Evolutionary conservation across 768 basidiomycete species (phyloP).

Genomic region (Psilocybe tampanensis): DNA sequence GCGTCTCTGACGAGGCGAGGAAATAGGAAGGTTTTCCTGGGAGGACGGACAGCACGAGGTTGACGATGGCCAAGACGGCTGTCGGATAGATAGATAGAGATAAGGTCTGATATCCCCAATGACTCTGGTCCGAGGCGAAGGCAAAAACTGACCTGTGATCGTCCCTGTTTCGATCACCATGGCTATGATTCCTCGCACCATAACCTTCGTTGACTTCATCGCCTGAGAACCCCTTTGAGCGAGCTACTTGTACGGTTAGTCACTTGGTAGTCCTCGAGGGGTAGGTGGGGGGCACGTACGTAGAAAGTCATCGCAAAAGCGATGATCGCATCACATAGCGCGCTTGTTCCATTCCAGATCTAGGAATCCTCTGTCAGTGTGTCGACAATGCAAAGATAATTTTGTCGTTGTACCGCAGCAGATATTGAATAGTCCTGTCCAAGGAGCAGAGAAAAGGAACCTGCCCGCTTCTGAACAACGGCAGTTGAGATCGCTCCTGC

Average conservation of each 20-base stretch:
- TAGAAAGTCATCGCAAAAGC: conserved; percentile 23
- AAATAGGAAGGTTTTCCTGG: conserved; percentile 11
- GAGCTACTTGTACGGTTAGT: background rate
- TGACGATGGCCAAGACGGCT: conserved; percentile 18
- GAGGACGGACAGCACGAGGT: conserved; percentile 10
- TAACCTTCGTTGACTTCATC: conserved; percentile 2
- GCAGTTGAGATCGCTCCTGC: conserved; percentile 11
- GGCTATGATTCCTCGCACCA: conserved; percentile 1
- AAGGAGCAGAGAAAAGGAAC: background rate
- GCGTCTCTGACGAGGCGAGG: conserved; percentile 7
- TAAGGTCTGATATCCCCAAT: too few relatives aligned
- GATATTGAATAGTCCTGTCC: conserved; percentile 4
- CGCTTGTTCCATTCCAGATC: conserved; percentile 23
- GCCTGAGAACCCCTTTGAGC: background rate
- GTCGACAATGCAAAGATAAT: background rate
- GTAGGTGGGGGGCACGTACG: too few relatives aligned
- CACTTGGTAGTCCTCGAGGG: too few relatives aligned
- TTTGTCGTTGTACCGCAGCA: background rate
- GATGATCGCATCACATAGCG: conserved; percentile 20
- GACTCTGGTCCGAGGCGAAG: too few relatives aligned
- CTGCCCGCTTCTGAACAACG: conserved; percentile 1
- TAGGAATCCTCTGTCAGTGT: background rate
- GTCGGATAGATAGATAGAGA: background rate
- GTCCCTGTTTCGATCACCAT: conserved; percentile 12
- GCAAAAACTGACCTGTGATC: conserved; percentile 5